These are phyloP conservation scores for Planoprotostelium fungivorum DNA, from an alignment of 78 protist genomes.

Conservation along the genomic window DNA sequence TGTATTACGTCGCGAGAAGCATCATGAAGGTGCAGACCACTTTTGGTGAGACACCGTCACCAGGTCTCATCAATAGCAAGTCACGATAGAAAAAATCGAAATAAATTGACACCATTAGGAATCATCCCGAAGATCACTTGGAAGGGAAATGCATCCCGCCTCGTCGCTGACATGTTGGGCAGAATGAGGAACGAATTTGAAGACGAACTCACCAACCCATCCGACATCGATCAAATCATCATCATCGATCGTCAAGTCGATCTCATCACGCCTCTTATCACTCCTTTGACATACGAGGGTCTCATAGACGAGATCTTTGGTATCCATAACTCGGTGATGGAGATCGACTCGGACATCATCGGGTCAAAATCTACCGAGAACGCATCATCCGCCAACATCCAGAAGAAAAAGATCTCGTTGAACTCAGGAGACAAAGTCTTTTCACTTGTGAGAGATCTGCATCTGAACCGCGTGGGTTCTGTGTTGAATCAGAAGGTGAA, in stretches of 20 bases:
- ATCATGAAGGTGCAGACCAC: constrained; percentile 78
- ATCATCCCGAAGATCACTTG: no score
- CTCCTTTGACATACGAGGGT: constrained; percentile 86
- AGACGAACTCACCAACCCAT: constrained; percentile 17
- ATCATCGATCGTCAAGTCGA: constrained; percentile 67
- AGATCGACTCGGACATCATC: no score
- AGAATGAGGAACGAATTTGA: constrained; percentile 59
- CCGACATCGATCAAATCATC: constrained; percentile 53
- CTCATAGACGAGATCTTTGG: constrained; percentile 72
- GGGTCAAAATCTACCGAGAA: no score
- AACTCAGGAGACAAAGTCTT: constrained; percentile 16
- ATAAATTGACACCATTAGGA: no score
- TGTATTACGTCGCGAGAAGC: constrained; percentile 57
- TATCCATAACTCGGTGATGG: constrained; percentile 4
- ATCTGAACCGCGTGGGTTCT: constrained; percentile 61
- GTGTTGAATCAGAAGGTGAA: constrained; percentile 42
- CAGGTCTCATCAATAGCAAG: no score
- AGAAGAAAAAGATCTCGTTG: no score
- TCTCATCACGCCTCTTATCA: constrained; percentile 23
- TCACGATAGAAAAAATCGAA: no score
- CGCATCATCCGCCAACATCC: no score
- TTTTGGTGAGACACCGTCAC: no score
- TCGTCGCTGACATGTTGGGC: constrained; percentile 38
- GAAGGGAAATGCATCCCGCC: no score
- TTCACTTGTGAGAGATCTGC: constrained; percentile 43